Evolutionary conservation across 73 alveolate species (phyloP).

Genomic region (Paramecium bursaria): DNA sequence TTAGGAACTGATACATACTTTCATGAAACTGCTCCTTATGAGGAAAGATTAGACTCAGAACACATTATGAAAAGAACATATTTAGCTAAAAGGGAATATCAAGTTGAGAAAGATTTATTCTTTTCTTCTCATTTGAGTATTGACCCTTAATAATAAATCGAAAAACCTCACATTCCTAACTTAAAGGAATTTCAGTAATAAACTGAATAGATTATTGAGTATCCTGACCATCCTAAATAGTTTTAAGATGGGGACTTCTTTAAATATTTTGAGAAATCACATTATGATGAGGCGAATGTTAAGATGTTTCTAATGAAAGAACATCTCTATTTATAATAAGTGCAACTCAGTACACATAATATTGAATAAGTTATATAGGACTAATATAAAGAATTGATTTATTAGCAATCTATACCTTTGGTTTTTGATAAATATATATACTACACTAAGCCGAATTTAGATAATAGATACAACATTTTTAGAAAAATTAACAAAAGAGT

Average conservation of each 20-base stretch:
- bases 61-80: conserved; percentile 66
- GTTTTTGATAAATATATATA: conserved; percentile 6
- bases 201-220: background rate
- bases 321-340: conserved; percentile 18
- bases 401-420: background rate
- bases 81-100: conserved; percentile 38
- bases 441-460: background rate
- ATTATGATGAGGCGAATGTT: conserved; percentile 18
- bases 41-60: conserved; percentile 66
- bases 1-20: conserved; percentile 65
- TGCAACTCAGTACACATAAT: background rate
- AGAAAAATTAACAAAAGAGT: too few relatives aligned
- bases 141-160: conserved; percentile 47
- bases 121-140: conserved; percentile 16
- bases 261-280: conserved; percentile 26
- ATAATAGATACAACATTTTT: too few relatives aligned
- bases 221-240: conserved; percentile 10
- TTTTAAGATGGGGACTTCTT: conserved; percentile 47
- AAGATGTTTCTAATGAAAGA: conserved; percentile 3
- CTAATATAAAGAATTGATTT: conserved; percentile 5
- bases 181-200: background rate
- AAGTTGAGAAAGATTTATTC: conserved; percentile 24
- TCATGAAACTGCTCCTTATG: conserved; percentile 59
- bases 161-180: conserved; percentile 51
- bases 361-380: background rate